phyloP scores from a whole-genome alignment of 768 basidiomycete species.

The Rhizopogon vesiculosus region DNA sequence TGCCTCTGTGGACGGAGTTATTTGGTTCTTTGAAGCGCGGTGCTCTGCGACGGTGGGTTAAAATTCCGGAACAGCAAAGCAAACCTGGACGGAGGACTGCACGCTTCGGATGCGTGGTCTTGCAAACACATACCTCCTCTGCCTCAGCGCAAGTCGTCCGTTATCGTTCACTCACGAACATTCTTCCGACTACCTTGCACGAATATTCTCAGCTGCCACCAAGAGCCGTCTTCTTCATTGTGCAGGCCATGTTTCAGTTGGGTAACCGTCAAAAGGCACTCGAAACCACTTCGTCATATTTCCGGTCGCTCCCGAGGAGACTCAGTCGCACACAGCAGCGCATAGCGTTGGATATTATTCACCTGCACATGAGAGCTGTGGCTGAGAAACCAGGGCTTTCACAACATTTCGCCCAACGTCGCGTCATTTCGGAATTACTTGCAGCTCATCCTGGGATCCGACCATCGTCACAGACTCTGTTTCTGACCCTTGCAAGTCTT shows the following conservation, averaged over 20 bases:
- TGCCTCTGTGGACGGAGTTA: constrained; percentile 60
- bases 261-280: constrained; percentile 36
- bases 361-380: constrained; percentile 38
- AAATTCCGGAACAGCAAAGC: not conserved
- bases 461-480: constrained; percentile 58
- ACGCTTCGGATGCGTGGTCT: not conserved
- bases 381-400: constrained; percentile 34
- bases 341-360: constrained; percentile 48
- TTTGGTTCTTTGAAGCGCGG: constrained; percentile 39
- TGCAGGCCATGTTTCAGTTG: constrained; percentile 41
- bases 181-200: constrained; percentile 32
- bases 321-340: constrained; percentile 31
- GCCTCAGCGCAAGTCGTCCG: constrained; percentile 1
- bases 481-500: constrained; percentile 52
- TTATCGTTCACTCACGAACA: constrained; percentile 36
- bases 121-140: constrained; percentile 14
- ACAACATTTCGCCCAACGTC: constrained; percentile 39
- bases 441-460: constrained; percentile 41
- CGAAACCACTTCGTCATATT: constrained; percentile 42
- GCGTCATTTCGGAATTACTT: constrained; percentile 41
- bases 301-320: constrained; percentile 41
- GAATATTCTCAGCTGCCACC: constrained; percentile 33
- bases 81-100: not conserved
- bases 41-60: constrained; percentile 20
- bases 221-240: constrained; percentile 39